Evolutionary conservation across 1,139 yeast species (phyloP).

Genomic region (Yamadazyma friedrichii): DNA sequence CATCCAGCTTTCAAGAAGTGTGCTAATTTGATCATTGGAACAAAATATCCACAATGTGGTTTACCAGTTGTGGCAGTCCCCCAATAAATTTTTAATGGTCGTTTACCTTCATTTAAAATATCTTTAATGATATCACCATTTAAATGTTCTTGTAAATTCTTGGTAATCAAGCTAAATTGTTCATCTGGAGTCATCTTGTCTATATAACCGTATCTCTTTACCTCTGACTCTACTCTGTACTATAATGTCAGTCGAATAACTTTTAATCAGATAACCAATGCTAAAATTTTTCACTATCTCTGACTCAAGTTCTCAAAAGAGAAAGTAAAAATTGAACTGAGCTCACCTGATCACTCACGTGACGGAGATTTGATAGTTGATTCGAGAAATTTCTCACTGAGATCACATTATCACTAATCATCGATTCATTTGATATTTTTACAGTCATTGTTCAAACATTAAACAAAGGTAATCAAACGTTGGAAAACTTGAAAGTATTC

Average conservation of each 20-base stretch:
- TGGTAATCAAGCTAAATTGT: conserved; percentile 76
- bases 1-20: conserved; percentile 95
- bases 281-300: conserved; percentile 8
- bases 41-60: conserved; percentile 98
- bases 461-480: too few species aligned
- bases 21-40: conserved; percentile 95
- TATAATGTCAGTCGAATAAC: conserved; percentile 21
- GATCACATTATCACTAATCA: not conserved
- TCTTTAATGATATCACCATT: conserved; percentile 86
- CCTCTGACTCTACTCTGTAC: conserved; percentile 11
- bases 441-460: not conserved
- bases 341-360: not conserved
- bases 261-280: too few species aligned
- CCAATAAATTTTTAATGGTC: conserved; percentile 91
- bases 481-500: too few species aligned
- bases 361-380: not conserved
- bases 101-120: conserved; percentile 73
- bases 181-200: conserved; percentile 44
- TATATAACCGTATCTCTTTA: too few species aligned
- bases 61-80: conserved; percentile 83
- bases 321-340: too few species aligned
- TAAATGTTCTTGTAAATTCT: conserved; percentile 86
- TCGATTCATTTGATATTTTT: not conserved
- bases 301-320: not conserved
- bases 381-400: not conserved